Evolutionary conservation across 345 rosid species (phyloP).

Genomic region (Eucalyptus regnans): DNA sequence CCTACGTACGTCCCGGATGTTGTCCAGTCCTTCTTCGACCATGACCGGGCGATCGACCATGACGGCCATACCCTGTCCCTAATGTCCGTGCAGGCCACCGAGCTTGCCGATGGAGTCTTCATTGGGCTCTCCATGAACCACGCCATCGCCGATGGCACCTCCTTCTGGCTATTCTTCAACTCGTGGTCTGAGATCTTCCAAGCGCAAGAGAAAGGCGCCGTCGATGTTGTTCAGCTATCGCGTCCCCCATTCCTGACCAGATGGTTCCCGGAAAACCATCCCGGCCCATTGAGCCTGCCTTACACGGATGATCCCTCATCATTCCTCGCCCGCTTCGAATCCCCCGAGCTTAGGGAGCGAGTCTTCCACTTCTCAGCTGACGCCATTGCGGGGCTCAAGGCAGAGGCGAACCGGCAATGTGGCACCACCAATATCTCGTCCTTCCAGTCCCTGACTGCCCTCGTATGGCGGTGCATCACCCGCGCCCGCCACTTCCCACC

Average conservation of each 20-base stretch:
- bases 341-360: slow-evolving; percentile 42
- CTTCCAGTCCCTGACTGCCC: slow-evolving; percentile 52
- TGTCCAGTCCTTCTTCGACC: slow-evolving; percentile 65
- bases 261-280: slow-evolving; percentile 48
- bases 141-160: slow-evolving; percentile 49
- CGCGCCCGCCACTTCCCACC: slow-evolving; percentile 17
- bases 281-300: slow-evolving; percentile 36
- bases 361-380: slow-evolving; percentile 50
- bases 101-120: slow-evolving; percentile 58
- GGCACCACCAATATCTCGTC: slow-evolving; percentile 56
- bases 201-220: slow-evolving; percentile 1
- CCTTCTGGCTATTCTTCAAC: slow-evolving; percentile 66
- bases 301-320: slow-evolving; percentile 19
- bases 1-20: slow-evolving; percentile 41
- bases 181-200: slow-evolving; percentile 55
- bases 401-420: slow-evolving; percentile 27
- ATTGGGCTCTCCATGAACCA: slow-evolving; percentile 64
- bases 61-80: slow-evolving; percentile 51
- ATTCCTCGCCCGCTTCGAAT: slow-evolving; percentile 25
- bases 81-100: slow-evolving; percentile 55
- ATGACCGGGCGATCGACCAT: slow-evolving; percentile 34
- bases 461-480: slow-evolving; percentile 54
- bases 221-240: background rate
- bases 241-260: slow-evolving; percentile 33
- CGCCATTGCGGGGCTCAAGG: slow-evolving; percentile 38